Base-by-base conservation (phyloP, 148 eudicot species). In the Persicaria maculosa region DNA sequence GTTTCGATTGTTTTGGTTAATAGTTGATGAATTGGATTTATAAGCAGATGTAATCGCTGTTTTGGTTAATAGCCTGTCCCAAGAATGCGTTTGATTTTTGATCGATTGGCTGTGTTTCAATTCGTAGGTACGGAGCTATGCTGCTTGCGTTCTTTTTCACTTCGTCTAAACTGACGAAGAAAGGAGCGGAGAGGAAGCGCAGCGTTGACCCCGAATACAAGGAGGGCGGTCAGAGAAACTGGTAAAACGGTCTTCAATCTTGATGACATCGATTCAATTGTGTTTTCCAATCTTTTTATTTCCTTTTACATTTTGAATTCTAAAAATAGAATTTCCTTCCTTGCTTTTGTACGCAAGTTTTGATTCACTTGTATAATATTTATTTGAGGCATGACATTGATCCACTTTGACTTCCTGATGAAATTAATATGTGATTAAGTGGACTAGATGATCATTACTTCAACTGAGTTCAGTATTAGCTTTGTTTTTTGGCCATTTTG, bases 201-300 rank as follows among this genome's bases (percentile, higher is more conserved):
- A 86, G 75, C 76, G 68, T 91, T 75, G 98, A 94, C 20, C 89
- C 82, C 47, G 97, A 90, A 5, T 92, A 88, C 79, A 94, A 91
- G 80, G 96, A 90, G 61, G 98, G 98, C 50, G 98, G 98, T 75
- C 98, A 94, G 71, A 89, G 98, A 54, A 90, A 94, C 77, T 94
- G 98, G 98, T 92, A 89, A 46, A n/a, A 45, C 31, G 46, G 3
- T 47, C 46, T 22, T 22, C 25, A 22, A 22, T 22, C 25, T 71
- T 45, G 25, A 19, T 44, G 0, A 44, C 25, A n/a, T 45, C 8
- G 5, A 12, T 47, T 12, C 57, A 74, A 53, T 25, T 71, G 68
- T 70, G 19, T 43, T 16, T 71, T 72, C 47, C 7, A 47, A 19
- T 9, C 62, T 52, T 7, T 64, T 20, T 44, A 54, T 47, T 73